Evolutionary conservation across 176 grass and related monocot species (phyloP).

Genomic region (Oryza brachyantha): DNA sequence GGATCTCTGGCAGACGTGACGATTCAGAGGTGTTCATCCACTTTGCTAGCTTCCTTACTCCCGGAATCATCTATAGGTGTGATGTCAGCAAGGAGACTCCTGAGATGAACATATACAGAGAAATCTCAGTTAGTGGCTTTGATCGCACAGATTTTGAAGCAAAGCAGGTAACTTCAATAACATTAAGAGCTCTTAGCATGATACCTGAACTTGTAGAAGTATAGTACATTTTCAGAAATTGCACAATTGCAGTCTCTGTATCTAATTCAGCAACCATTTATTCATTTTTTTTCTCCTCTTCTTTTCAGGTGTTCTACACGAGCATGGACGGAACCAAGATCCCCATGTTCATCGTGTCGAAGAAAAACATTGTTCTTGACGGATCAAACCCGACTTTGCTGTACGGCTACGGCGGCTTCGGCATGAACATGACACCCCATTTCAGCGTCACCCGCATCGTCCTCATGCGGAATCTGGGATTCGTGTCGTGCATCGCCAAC

Average conservation of each 20-base stretch:
- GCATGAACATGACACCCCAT: slow-evolving; percentile 65
- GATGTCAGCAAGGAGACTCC: slow-evolving; percentile 50
- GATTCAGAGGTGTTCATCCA: slow-evolving; percentile 75
- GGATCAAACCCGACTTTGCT: slow-evolving; percentile 64
- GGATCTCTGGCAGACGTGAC: slow-evolving; percentile 54
- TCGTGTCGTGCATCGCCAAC: slow-evolving; percentile 77
- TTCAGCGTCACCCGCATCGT: slow-evolving; percentile 68
- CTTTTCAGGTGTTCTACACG: slow-evolving; percentile 59
- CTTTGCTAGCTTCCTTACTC: slow-evolving; percentile 86
- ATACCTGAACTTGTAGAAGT: background rate
- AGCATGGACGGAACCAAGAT: slow-evolving; percentile 79
- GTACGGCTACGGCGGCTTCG: slow-evolving; percentile 90
- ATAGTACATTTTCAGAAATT: background rate
- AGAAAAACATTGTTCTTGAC: slow-evolving; percentile 60
- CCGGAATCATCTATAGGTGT: slow-evolving; percentile 77
- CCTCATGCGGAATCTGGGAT: slow-evolving; percentile 61
- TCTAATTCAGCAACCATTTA: background rate
- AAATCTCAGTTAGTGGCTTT: slow-evolving; percentile 65
- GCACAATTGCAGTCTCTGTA: background rate
- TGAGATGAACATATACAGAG: slow-evolving; percentile 69
- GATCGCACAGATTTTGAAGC: slow-evolving; percentile 67
- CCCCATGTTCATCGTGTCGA: slow-evolving; percentile 82
- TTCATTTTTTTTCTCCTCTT: background rate
- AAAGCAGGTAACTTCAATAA: slow-evolving; percentile 51
- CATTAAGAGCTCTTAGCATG: background rate